Conservation (phyloP, 2,329 filamentous ascomycete species). For the Aspergillus ibericus region DNA sequence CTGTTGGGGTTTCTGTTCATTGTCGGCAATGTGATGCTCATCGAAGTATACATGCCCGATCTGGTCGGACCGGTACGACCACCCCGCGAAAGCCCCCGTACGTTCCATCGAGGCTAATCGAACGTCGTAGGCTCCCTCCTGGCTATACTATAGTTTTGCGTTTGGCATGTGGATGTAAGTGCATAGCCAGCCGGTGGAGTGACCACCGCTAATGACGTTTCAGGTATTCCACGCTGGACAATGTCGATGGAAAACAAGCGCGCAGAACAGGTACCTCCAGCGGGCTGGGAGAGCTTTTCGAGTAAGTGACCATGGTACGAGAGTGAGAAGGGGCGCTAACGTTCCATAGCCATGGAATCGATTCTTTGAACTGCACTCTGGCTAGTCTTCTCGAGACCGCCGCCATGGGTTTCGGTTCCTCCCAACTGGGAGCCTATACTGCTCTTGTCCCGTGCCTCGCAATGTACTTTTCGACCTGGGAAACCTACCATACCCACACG, state of each 20-base stretch:
- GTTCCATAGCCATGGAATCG: slow-evolving; percentile 75
- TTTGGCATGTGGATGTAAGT: slow-evolving; percentile 88
- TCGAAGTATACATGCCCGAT: slow-evolving; percentile 83
- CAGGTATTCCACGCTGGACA: slow-evolving; percentile 93
- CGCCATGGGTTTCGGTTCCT: slow-evolving; percentile 86
- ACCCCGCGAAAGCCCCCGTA: neutral
- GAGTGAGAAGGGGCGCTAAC: slow-evolving; percentile 24
- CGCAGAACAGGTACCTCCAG: slow-evolving; percentile 92
- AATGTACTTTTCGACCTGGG: slow-evolving; percentile 99
- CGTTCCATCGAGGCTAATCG: slow-evolving; percentile 13
- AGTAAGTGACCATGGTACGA: slow-evolving; percentile 52
- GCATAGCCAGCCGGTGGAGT: neutral
- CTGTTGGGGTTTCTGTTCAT: slow-evolving; percentile 94
- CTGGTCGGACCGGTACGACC: slow-evolving; percentile 77
- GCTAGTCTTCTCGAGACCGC: slow-evolving; percentile 87
- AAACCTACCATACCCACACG: slow-evolving; percentile 98
- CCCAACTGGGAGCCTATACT: slow-evolving; percentile 83
- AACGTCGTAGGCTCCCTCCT: slow-evolving; percentile 68
- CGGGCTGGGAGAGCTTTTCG: slow-evolving; percentile 92
- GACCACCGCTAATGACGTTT: slow-evolving; percentile 17
- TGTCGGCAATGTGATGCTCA: slow-evolving; percentile 72
- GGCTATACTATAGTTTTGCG: slow-evolving; percentile 95
- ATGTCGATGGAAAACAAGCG: slow-evolving; percentile 97
- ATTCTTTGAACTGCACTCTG: slow-evolving; percentile 95
- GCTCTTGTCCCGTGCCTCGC: slow-evolving; percentile 86